Conservation (phyloP, 2,329 filamentous ascomycete species). For the Aspergillus alliaceus region DNA sequence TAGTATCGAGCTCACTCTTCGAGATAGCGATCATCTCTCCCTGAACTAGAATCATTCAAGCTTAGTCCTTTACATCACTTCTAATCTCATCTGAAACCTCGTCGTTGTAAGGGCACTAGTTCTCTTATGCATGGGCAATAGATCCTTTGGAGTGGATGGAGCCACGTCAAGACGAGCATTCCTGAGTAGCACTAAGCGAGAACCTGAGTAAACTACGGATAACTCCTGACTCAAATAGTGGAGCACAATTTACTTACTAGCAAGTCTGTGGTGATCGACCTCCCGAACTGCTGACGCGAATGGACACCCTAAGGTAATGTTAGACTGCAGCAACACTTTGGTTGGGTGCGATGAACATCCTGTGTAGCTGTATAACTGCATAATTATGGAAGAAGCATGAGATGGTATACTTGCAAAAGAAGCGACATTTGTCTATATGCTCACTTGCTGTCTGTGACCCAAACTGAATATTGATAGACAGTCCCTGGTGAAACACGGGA, state of each 20-base stretch:
- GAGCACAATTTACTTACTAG: neutral
- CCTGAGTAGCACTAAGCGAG: neutral
- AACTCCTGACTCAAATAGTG: neutral
- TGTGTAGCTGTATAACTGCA: neutral
- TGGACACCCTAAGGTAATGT: neutral
- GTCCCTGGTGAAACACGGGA: neutral
- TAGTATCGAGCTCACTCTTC: neutral
- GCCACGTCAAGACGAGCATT: neutral
- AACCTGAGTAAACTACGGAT: neutral
- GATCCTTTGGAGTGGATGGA: neutral
- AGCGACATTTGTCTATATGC: no score
- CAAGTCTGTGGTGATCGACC: neutral
- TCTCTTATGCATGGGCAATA: neutral
- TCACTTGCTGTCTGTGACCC: no score
- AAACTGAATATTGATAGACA: no score
- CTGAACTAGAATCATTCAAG: no score
- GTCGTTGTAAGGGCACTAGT: neutral
- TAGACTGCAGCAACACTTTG: neutral
- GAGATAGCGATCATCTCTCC: neutral
- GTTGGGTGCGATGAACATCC: neutral
- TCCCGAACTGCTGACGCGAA: neutral
- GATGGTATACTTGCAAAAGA: no score
- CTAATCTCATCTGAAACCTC: neutral
- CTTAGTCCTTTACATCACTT: no score
- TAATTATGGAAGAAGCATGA: no score